These are phyloP conservation scores for Helotiales sp. DNA, from an alignment of 2,329 filamentous ascomycete species.

Conservation along the genomic window DNA sequence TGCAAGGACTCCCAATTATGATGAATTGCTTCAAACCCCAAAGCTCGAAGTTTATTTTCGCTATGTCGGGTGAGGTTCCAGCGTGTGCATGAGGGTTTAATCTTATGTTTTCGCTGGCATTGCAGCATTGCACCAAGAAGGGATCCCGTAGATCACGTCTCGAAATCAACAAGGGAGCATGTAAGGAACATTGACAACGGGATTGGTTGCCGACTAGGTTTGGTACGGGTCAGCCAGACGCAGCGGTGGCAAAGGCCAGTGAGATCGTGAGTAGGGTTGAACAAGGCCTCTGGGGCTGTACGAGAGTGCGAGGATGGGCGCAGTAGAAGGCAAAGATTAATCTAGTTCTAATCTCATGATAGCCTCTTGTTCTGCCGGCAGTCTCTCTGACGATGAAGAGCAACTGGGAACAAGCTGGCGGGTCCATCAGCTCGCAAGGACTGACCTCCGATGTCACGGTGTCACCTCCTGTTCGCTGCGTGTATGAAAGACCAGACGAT, in stretches of 20 bases:
- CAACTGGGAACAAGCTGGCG: neutral
- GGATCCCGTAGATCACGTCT: neutral
- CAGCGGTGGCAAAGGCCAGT: neutral
- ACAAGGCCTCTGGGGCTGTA: neutral
- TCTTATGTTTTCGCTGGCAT: conserved; percentile 1
- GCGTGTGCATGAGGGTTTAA: neutral
- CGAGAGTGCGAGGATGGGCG: neutral
- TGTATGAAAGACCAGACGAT: neutral
- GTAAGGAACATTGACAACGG: neutral
- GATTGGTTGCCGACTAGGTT: neutral
- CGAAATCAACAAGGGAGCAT: neutral
- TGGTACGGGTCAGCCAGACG: neutral
- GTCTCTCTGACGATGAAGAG: neutral
- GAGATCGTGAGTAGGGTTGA: too few relatives aligned
- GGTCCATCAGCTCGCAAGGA: neutral
- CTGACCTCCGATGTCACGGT: too few relatives aligned
- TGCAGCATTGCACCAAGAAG: neutral
- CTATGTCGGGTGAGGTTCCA: neutral
- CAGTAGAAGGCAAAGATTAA: neutral
- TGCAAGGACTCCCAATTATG: neutral
- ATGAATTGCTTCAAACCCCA: neutral
- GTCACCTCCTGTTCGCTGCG: too few relatives aligned
- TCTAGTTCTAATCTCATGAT: neutral
- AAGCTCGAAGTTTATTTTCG: neutral
- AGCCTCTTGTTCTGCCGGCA: neutral